A percentile compares a stretch with the other conserved stretches of the same genome.
Conservation (phyloP, 371 early-diverging fungal genomes). For the Entomophthora muscae region DNA sequence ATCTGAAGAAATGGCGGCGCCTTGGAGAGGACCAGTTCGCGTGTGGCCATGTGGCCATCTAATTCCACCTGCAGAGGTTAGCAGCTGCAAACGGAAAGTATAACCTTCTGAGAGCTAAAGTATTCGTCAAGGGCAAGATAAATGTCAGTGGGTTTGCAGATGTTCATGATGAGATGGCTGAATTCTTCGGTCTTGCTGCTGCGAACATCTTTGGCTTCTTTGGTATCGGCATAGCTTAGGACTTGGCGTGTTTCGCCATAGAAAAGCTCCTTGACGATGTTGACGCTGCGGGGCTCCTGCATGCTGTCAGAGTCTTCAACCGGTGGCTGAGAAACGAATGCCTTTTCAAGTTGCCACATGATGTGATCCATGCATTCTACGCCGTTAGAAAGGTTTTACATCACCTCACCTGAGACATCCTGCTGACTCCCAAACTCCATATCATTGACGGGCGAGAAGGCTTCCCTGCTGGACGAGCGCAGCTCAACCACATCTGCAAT, state of each 20-base stretch:
- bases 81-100: constrained; percentile 14
- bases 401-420: constrained; percentile 22
- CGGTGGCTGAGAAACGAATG: constrained; percentile 17
- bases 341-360: constrained; percentile 37
- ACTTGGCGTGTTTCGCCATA: constrained; percentile 43
- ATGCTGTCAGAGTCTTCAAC: neutral
- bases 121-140: constrained; percentile 41
- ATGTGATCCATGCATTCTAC: constrained; percentile 56
- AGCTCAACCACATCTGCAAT: constrained; percentile 11
- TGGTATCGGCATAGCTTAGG: constrained; percentile 23
- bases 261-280: constrained; percentile 17
- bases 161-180: constrained; percentile 37
- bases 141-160: constrained; percentile 29
- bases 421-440: constrained; percentile 46
- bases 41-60: constrained; percentile 19
- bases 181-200: constrained; percentile 39
- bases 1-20: constrained; percentile 47
- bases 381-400: neutral
- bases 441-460: constrained; percentile 8
- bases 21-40: constrained; percentile 25
- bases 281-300: neutral
- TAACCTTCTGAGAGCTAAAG: constrained; percentile 27
- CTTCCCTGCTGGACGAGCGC: neutral
- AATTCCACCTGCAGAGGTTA: neutral
- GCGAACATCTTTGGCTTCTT: constrained; percentile 17